Evolutionary conservation across 2,329 filamentous ascomycete genomes (phyloP), one percentile per base, ranked within the genome.

Genomic region (Apiospora sp.): DNA sequence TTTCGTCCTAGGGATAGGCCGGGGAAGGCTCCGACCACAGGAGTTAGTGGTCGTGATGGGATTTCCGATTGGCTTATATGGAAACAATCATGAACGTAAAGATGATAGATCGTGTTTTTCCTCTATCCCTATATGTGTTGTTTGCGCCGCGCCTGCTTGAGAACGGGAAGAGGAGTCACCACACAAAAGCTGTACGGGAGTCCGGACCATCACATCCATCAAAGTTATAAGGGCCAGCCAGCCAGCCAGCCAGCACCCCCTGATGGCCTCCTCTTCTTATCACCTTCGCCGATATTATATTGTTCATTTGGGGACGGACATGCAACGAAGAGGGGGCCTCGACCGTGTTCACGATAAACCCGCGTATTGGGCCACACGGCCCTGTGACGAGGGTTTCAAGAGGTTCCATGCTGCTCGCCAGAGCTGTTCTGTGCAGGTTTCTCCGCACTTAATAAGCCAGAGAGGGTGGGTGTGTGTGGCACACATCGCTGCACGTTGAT

Each of bases 11-110:
- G 58, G 22, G 58, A 64, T 64, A n/a, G 58, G 30, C 34, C 58
- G 58, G 58, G 58, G 58, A 64, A 64, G 58, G n/a, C 58, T 64
- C 58, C 58, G 58, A 64, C 58, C 58, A 64, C n/a, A 64, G 34
- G 58, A 64, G 58, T 41, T n/a, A 41, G 34, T 41, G 58, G 22
- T 3, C 19, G 58, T 64, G 58, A 64, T 41, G 10, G 34, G 8
- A 19, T n/a, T 64, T 41, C 58, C 58, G 58, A 64, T 64, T 64
- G 58, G 58, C n/a, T n/a, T 41, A 41, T 64, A 64, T n/a, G 30
- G 22, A 7, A 37, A 64, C 34, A 64, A 61, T 22, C 30, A 37
- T 49, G 30, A 22, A 13, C 1, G 2, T 10, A 64, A 41, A 61
- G 27, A 41, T 41, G 58, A 64, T 64, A 64, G 58, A 64, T 64